phyloP scores from a whole-genome alignment of 2,329 filamentous ascomycete genomes.

The Hymenoscyphus fructigenus region DNA sequence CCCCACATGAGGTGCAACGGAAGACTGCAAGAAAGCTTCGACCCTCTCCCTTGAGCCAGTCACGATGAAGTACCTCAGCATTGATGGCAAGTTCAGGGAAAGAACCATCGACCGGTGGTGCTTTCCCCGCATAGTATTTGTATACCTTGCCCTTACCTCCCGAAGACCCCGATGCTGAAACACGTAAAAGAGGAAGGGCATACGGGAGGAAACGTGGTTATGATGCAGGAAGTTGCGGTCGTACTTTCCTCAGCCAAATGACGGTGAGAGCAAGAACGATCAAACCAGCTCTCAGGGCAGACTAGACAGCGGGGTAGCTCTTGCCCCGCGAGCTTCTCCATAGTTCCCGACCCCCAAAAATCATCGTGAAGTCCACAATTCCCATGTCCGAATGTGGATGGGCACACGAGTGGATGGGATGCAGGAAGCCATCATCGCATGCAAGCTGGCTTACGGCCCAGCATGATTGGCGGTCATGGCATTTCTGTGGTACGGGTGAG shows the following conservation, averaged over 20 bases:
- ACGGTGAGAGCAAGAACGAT: background rate
- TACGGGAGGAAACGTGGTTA: background rate
- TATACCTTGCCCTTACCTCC: no score
- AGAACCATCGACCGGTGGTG: no score
- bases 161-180: no score
- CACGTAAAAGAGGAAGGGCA: background rate
- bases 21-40: background rate
- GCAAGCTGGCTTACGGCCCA: background rate
- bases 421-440: background rate
- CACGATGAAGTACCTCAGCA: no score
- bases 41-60: background rate
- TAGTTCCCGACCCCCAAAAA: no score
- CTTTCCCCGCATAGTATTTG: no score
- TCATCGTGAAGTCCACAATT: background rate
- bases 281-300: background rate
- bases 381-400: background rate
- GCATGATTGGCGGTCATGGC: background rate
- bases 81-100: no score
- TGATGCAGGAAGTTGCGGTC: background rate
- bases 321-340: no score
- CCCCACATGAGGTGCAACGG: constrained; percentile 1
- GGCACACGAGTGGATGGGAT: background rate
- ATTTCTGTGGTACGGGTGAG: background rate
- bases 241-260: background rate
- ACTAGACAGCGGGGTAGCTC: background rate